Evolutionary conservation across 2,329 filamentous ascomycete species (phyloP), one percentile per base, ranked within the genome.

Genomic region (Nannizzia gypsea): DNA sequence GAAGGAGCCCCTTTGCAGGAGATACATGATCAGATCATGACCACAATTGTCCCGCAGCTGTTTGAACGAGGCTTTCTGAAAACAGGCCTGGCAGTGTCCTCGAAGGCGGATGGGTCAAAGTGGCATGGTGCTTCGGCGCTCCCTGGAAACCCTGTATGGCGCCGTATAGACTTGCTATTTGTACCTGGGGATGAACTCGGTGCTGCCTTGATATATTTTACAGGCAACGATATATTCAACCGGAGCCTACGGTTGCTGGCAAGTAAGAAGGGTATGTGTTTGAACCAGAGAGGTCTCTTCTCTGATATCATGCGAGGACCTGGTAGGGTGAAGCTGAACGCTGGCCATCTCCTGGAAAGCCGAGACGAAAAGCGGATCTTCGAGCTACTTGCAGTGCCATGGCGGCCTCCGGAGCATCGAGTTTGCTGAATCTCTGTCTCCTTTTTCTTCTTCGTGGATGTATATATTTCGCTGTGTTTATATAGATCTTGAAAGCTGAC

Each of bases 171-270:
- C 69, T 81, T 96, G 20, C 76, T 96, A 1, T 80, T 95, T 3
- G 91, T 96, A 0, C 90, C 91, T 0, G 84, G 85, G 65, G 77
- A 81, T 1, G 86, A 96, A 71, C 79, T 90, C 57, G 92, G 92
- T 1, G 91, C 89, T 0, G 90, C 91, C 0, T 71, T 96, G 63
- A 81, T 96, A n/a, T 96, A 96, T 69, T 97, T 96, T 68, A 96
- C 92, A 0, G 92, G 92, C 0, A 93, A 96, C 66, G 91, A 96
- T 69, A 87, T 96, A 36, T 96, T 96, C 76, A 96, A 96, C 71
- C 80, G 91, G 15, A 95, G 89, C 68, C 82, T 96, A 71, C 77
- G 92, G 64, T 74, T 95, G 15, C 72, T 96, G 64, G 90, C 90
- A 13, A 83, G 84, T 42, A 90, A 84, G 73, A 93, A 89, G 73